phyloP scores from a whole-genome alignment of 2,329 filamentous ascomycete genomes.

The Ophiosphaerella korrae region DNA sequence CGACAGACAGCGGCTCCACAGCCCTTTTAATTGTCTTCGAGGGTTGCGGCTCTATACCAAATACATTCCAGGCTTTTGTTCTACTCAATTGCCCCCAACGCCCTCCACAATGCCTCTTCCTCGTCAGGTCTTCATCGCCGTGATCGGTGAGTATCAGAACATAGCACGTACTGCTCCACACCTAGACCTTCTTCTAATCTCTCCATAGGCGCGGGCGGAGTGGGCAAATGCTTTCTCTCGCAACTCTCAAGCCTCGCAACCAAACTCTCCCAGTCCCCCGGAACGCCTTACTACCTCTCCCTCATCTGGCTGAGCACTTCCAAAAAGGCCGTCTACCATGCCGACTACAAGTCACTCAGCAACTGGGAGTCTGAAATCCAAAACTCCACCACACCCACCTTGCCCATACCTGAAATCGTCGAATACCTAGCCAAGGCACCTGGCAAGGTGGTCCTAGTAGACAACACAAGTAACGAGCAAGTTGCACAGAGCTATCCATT shows the following conservation, averaged over 20 bases:
- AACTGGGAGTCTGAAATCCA: conserved; percentile 66
- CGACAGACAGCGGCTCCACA: conserved; percentile 9
- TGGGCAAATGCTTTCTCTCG: conserved; percentile 86
- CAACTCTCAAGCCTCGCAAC: conserved; percentile 74
- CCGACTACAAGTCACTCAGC: conserved; percentile 71
- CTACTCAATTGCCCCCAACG: conserved; percentile 12
- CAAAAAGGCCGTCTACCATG: conserved; percentile 77
- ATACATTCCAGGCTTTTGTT: conserved; percentile 4
- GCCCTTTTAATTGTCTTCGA: background rate
- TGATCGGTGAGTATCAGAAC: conserved; percentile 46
- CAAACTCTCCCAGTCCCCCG: conserved; percentile 57
- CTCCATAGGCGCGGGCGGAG: conserved; percentile 79
- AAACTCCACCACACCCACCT: conserved; percentile 66
- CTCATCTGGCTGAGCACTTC: conserved; percentile 87
- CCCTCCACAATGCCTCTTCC: conserved; percentile 47
- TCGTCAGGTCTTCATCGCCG: conserved; percentile 54
- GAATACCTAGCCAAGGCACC: conserved; percentile 80
- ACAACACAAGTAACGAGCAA: conserved; percentile 92
- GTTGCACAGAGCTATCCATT: conserved; percentile 82
- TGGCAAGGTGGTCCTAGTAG: conserved; percentile 80
- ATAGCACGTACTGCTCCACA: conserved; percentile 6
- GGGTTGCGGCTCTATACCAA: conserved; percentile 1
- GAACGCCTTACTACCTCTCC: conserved; percentile 71
- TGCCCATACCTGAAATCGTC: conserved; percentile 71
- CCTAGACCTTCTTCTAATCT: too few relatives aligned